phyloP scores from a whole-genome alignment of 148 eudicot genomes.

The Polygonum maritimum region DNA sequence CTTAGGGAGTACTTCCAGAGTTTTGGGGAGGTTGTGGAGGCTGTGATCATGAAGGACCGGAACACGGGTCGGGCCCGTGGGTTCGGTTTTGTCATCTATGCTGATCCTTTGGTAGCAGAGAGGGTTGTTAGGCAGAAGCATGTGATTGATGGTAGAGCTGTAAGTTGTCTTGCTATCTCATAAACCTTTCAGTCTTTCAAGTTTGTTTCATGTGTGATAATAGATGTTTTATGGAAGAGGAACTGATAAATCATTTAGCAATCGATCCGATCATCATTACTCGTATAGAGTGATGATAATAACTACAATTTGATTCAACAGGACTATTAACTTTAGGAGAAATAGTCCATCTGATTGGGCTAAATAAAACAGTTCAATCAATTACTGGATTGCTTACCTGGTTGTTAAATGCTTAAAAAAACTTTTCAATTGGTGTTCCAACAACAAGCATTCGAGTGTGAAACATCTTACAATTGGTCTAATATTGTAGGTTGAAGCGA shows the following conservation, averaged over 20 bases:
- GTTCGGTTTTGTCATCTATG: constrained; percentile 83
- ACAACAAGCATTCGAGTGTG: not conserved
- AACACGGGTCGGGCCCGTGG: constrained; percentile 95
- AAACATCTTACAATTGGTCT: not conserved
- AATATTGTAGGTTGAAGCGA: constrained; percentile 72
- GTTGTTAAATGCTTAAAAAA: not conserved
- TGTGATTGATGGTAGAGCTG: constrained; percentile 81
- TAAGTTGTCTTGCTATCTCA: constrained; percentile 25
- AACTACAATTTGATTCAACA: not conserved
- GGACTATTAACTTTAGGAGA: not conserved
- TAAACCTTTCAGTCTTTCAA: not conserved
- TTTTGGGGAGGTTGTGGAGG: constrained; percentile 88
- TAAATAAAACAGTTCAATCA: not conserved
- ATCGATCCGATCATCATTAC: not conserved
- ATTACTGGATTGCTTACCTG: not conserved
- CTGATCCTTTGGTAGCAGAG: constrained; percentile 80
- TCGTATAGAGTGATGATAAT: not conserved
- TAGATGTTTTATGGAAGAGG: not conserved
- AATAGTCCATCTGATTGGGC: not conserved
- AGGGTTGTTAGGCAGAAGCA: constrained; percentile 83
- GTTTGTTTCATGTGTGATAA: not conserved
- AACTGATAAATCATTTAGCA: not conserved
- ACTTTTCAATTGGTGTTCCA: not conserved
- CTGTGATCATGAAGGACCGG: constrained; percentile 98
- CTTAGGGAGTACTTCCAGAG: constrained; percentile 69